These are phyloP conservation scores for Castanea crenata DNA, from an alignment of 306 rosid species.

Conservation along the genomic window DNA sequence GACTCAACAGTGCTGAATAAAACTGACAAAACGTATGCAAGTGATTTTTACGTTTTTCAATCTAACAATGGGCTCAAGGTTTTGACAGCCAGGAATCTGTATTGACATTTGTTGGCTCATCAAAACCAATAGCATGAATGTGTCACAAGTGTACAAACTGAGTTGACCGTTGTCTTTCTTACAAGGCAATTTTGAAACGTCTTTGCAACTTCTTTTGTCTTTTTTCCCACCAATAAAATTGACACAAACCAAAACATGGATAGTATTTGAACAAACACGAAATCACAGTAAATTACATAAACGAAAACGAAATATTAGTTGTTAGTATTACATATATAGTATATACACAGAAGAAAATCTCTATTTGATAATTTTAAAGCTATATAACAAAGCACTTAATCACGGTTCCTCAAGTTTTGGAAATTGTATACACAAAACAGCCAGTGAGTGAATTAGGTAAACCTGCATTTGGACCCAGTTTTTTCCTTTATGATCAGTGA, in stretches of 20 bases:
- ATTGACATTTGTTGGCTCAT: too few species aligned
- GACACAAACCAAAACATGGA: conserved; percentile 4
- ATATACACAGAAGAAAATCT: too few species aligned
- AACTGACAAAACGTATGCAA: neutral
- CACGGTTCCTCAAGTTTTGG: too few species aligned
- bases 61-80: neutral
- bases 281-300: neutral
- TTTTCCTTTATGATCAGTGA: too few species aligned
- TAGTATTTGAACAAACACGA: neutral
- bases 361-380: too few species aligned
- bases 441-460: too few species aligned
- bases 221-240: conserved; percentile 20
- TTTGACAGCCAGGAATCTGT: too few species aligned
- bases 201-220: conserved; percentile 3
- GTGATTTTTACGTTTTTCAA: neutral
- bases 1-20: too few species aligned
- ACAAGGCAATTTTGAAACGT: conserved; percentile 35
- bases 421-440: too few species aligned
- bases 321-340: neutral
- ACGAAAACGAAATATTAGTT: neutral
- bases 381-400: too few species aligned
- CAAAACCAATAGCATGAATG: neutral
- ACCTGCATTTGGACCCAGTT: too few species aligned
- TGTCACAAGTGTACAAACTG: neutral
- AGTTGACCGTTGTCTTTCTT: neutral